A percentile compares a stretch with the other conserved stretches of the same genome.
phyloP scores from a whole-genome alignment of 768 basidiomycete species.

The Clitopilus passeckerianus region DNA sequence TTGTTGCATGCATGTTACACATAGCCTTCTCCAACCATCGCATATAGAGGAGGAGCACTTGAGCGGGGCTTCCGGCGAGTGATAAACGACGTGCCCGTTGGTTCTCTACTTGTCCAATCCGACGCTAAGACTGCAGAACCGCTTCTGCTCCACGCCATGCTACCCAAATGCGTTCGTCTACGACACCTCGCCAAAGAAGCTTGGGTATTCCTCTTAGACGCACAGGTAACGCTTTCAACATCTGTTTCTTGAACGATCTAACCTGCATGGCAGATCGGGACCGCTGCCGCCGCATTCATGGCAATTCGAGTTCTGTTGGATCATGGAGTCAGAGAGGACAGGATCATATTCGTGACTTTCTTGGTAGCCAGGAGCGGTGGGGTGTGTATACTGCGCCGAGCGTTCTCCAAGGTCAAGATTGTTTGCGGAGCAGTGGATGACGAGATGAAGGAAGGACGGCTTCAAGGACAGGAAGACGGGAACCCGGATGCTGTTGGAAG shows the following conservation, averaged over 20 bases:
- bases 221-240: slow-evolving; percentile 52
- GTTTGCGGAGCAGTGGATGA: slow-evolving; percentile 84
- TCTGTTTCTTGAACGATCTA: background rate
- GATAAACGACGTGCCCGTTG: slow-evolving; percentile 79
- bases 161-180: slow-evolving; percentile 71
- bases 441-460: slow-evolving; percentile 69
- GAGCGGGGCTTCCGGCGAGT: slow-evolving; percentile 90
- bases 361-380: slow-evolving; percentile 83
- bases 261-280: slow-evolving; percentile 66
- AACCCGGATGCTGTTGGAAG: slow-evolving; percentile 45
- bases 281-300: slow-evolving; percentile 92
- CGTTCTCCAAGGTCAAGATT: slow-evolving; percentile 83
- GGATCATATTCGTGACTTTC: slow-evolving; percentile 88
- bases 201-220: slow-evolving; percentile 87
- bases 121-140: slow-evolving; percentile 85
- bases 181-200: slow-evolving; percentile 59
- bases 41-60: slow-evolving; percentile 75
- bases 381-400: slow-evolving; percentile 66
- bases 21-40: slow-evolving; percentile 3
- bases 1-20: background rate
- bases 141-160: slow-evolving; percentile 72
- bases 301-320: slow-evolving; percentile 90
- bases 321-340: slow-evolving; percentile 81
- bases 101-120: slow-evolving; percentile 88
- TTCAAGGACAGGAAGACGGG: slow-evolving; percentile 49